Evolutionary conservation across 148 eudicot species (phyloP).

Genomic region (Heliamphora exappendiculata): DNA sequence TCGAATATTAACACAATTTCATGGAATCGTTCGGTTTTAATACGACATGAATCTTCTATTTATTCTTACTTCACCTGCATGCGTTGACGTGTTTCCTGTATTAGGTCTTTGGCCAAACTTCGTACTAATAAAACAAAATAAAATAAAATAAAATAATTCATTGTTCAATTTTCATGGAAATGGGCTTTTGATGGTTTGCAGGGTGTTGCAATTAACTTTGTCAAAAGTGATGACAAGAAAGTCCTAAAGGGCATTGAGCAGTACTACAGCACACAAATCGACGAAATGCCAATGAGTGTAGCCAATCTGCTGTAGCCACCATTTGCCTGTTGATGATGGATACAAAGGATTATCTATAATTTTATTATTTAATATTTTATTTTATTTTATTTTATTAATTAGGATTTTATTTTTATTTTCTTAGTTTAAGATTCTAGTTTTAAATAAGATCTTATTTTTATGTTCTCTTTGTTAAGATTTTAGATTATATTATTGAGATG

Average conservation of each 20-base stretch:
- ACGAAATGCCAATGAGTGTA: constrained; percentile 94
- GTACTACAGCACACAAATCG: constrained; percentile 88
- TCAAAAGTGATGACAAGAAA: constrained; percentile 71
- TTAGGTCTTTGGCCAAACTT: background rate
- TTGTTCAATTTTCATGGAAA: background rate
- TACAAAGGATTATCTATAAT: too few relatives aligned
- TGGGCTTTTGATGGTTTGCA: constrained; percentile 30
- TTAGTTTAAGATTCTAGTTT: background rate
- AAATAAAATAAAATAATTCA: too few relatives aligned
- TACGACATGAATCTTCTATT: too few relatives aligned
- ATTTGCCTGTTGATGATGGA: background rate
- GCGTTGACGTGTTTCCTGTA: background rate
- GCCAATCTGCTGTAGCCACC: constrained; percentile 57
- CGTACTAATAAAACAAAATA: background rate
- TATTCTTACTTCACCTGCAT: background rate
- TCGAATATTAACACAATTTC: too few relatives aligned
- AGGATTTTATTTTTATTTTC: background rate
- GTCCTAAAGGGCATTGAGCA: constrained; percentile 85
- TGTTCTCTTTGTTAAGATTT: too few relatives aligned
- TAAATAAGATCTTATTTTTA: too few relatives aligned
- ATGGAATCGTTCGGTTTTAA: too few relatives aligned
- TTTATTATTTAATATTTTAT: too few relatives aligned
- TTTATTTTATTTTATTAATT: background rate
- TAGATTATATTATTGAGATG: too few relatives aligned
- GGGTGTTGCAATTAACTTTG: constrained; percentile 97